Evolutionary conservation across 2,329 filamentous ascomycete species (phyloP).

Genomic region (Talaromyces amestolkiae): DNA sequence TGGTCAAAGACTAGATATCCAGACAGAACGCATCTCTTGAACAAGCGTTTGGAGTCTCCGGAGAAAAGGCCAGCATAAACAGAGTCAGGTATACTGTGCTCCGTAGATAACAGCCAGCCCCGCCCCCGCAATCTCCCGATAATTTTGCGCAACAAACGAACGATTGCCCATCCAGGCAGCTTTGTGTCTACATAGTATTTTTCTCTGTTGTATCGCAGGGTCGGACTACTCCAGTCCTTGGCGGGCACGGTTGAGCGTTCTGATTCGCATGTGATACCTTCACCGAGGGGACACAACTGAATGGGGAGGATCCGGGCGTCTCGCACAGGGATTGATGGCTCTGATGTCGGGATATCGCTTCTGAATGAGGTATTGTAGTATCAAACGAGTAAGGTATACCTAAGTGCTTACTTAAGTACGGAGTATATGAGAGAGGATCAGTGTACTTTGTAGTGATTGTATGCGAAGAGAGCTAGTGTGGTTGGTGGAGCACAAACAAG

Average conservation of each 20-base stretch:
- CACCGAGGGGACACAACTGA: not conserved
- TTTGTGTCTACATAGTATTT: not conserved
- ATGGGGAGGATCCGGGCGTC: slow-evolving; percentile 8
- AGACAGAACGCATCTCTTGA: not conserved
- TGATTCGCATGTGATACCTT: slow-evolving; percentile 12
- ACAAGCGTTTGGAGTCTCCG: not conserved
- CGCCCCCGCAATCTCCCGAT: slow-evolving; percentile 16
- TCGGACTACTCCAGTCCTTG: slow-evolving; percentile 8
- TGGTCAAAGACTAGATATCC: not conserved
- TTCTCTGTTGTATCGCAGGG: slow-evolving; percentile 12
- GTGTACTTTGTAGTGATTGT: not conserved
- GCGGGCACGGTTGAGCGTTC: not conserved
- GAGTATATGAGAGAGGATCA: not conserved
- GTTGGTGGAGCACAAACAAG: not conserved
- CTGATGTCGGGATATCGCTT: slow-evolving; percentile 6
- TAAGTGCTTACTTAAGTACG: not conserved
- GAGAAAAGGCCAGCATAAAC: not conserved
- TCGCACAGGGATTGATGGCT: not conserved
- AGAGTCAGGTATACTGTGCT: slow-evolving; percentile 1
- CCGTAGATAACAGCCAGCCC: slow-evolving; percentile 9
- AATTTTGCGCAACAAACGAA: not conserved
- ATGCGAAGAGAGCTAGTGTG: not conserved
- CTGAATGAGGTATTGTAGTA: not conserved
- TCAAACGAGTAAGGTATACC: not conserved
- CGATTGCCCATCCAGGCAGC: not conserved